phyloP scores from a whole-genome alignment of 805 yeast species.

The Lipomyces lipofer region DNA sequence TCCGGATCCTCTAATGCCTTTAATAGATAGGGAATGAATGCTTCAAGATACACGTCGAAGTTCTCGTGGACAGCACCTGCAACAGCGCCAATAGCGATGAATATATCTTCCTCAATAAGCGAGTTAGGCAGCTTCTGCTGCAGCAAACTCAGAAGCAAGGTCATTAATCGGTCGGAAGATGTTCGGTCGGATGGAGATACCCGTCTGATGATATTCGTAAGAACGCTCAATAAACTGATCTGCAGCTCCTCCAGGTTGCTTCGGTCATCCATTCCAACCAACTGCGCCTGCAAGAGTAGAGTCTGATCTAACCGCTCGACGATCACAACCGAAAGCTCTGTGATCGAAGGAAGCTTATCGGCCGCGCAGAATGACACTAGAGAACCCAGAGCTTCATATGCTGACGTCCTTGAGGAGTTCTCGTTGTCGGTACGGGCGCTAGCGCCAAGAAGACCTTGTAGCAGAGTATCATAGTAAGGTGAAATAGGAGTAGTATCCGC shows the following conservation, averaged over 20 bases:
- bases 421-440: constrained; percentile 80
- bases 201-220: constrained; percentile 83
- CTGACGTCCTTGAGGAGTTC: constrained; percentile 86
- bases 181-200: constrained; percentile 58
- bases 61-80: constrained; percentile 74
- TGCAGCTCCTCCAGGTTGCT: constrained; percentile 82
- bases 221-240: constrained; percentile 68
- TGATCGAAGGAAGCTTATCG: constrained; percentile 67
- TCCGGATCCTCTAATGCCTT: constrained; percentile 72
- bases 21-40: constrained; percentile 79
- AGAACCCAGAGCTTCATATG: constrained; percentile 88
- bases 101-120: constrained; percentile 89
- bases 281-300: constrained; percentile 57
- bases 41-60: constrained; percentile 74
- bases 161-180: constrained; percentile 78
- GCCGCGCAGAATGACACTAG: constrained; percentile 74
- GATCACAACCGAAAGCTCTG: constrained; percentile 71
- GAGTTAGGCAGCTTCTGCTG: constrained; percentile 65
- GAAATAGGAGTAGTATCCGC: constrained; percentile 63
- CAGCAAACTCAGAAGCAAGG: constrained; percentile 71
- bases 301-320: constrained; percentile 72
- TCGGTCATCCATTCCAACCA: constrained; percentile 66
- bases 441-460: constrained; percentile 68
- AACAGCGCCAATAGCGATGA: constrained; percentile 86
- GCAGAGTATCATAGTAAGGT: constrained; percentile 65